Evolutionary conservation across 129 eudicot genomes (phyloP), one percentile per base, ranked within the genome.

Genomic region (Chrysanthemum lavandulifolium): DNA sequence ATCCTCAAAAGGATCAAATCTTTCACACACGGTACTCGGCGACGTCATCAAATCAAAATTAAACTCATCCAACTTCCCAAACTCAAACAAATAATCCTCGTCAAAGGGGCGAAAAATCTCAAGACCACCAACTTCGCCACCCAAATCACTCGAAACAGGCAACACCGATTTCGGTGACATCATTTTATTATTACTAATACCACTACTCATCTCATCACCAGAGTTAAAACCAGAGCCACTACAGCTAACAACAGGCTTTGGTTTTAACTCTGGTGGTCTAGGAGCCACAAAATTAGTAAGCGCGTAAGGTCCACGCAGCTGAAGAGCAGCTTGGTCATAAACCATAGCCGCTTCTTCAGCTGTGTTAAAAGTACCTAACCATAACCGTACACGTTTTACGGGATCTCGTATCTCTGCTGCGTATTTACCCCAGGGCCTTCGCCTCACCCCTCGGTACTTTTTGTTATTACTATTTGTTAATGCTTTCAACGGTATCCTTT

Each of bases 361-460:
- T 5, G 97, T 91, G 3, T 91, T 82, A 56, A 80, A 91, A 2
- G 97, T 92, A 6, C 97, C 97, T 0, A 92, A 78, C 97, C 97
- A 92, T 12, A 92, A 49, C 83, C 97, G 81, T 18, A 84, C 91
- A 64, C 94, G 93, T 33, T 84, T 74, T 23, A 69, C 47, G 12
- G 97, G 97, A 68, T 92, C 97, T 57, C 97, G 65, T 15, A 92
- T 92, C 91, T 92, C 97, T 12, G 97, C 97, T 78, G 97, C 97
- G 92, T 95, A 91, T 77, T 91, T 91, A 1, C 97, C 97, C 97
- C 97, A 91, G 1, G 96, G 96, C 84, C 97, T 67, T 56, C 81
- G 89, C 69, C 97, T 68, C 14, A 92, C 97, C 40, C 97, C 97
- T 19, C 96, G 86, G 73, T 61, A 92, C 87, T 92, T 92, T 78